Conservation (phyloP, 208 protist genomes). For the Acanthamoeba rhysodes region DNA sequence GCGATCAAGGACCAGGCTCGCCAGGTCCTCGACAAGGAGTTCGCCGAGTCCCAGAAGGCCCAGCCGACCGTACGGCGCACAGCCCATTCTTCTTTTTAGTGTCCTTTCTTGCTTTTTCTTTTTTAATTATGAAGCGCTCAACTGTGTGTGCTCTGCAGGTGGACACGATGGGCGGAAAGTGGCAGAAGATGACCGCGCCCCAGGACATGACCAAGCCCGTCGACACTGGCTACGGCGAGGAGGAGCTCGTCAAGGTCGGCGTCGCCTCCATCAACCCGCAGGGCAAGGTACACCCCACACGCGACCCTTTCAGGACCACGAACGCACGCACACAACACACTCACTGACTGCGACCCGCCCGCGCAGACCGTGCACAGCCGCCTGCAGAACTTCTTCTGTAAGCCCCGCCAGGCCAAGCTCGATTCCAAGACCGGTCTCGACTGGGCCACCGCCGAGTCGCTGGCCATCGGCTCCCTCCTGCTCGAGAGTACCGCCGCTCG, state of each 20-base stretch:
- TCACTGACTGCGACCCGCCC: too few species aligned
- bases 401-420: slow-evolving; percentile 80
- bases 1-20: not conserved
- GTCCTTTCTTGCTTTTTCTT: not conserved
- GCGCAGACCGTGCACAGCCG: slow-evolving; percentile 53
- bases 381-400: slow-evolving; percentile 78
- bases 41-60: slow-evolving; percentile 40
- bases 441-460: slow-evolving; percentile 88
- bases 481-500: not conserved
- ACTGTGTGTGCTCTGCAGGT: not conserved
- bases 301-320: not conserved
- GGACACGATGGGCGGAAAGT: slow-evolving; percentile 79
- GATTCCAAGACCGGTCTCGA: slow-evolving; percentile 80
- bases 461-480: slow-evolving; percentile 88
- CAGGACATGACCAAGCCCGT: slow-evolving; percentile 28
- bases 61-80: not conserved
- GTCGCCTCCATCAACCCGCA: slow-evolving; percentile 67
- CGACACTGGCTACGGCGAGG: slow-evolving; percentile 72
- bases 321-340: not conserved
- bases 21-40: slow-evolving; percentile 42
- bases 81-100: not conserved
- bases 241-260: slow-evolving; percentile 57
- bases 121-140: too few species aligned
- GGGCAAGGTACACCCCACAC: not conserved
- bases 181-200: slow-evolving; percentile 65